These are phyloP conservation scores for Neofusicoccum parvum DNA, from an alignment of 2,329 filamentous ascomycete genomes.

Conservation along the genomic window DNA sequence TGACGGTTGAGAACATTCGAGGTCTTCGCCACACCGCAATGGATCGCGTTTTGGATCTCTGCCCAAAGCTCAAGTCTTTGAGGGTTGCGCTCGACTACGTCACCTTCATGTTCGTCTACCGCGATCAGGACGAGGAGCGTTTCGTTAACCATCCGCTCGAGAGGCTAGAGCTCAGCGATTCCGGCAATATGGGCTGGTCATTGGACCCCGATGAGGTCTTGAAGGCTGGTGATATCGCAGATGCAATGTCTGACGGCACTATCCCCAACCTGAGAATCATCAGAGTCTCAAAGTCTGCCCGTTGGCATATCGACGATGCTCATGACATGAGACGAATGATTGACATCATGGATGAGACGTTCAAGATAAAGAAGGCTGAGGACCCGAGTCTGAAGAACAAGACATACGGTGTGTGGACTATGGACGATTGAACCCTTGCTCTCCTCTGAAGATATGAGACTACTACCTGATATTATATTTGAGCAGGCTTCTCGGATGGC, in stretches of 20 bases:
- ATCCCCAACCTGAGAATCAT: constrained; percentile 16
- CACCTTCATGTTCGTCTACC: constrained; percentile 30
- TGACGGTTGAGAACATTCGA: constrained; percentile 46
- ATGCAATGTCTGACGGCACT: constrained; percentile 39
- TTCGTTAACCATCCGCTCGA: constrained; percentile 37
- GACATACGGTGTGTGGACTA: constrained; percentile 17
- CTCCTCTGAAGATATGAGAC: too few species aligned
- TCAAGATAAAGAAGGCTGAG: background rate
- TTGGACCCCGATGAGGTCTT: constrained; percentile 37
- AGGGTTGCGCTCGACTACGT: constrained; percentile 52
- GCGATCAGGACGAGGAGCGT: constrained; percentile 27
- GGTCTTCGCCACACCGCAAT: constrained; percentile 41
- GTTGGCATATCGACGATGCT: constrained; percentile 9
- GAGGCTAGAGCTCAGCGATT: constrained; percentile 43
- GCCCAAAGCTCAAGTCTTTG: constrained; percentile 43
- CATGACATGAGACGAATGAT: constrained; percentile 4
- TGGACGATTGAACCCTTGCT: constrained; percentile 2
- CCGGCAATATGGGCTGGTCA: constrained; percentile 30
- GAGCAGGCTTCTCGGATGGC: too few species aligned
- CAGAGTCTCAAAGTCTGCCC: constrained; percentile 1
- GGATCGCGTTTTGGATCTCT: constrained; percentile 44
- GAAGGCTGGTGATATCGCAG: constrained; percentile 44
- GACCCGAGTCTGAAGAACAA: background rate
- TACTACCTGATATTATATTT: too few species aligned
- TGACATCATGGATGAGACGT: background rate